Evolutionary conservation across 352 stramenopile genomes (phyloP).

Genomic region (Thraustochytrium sp.): DNA sequence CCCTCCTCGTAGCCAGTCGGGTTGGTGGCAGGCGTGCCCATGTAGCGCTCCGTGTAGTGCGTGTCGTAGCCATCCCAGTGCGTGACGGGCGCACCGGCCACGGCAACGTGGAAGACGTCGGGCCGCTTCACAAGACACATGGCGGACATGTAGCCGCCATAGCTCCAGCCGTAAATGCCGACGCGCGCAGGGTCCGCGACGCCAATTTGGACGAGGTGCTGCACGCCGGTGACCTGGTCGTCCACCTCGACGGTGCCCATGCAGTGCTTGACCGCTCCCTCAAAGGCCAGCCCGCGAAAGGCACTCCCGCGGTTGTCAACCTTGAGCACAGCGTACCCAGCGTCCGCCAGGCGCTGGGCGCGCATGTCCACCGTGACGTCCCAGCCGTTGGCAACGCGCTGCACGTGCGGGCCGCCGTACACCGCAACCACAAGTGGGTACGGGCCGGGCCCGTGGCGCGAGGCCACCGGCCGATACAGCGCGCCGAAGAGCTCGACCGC

Average conservation of each 20-base stretch:
- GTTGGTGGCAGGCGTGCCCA: constrained; percentile 88
- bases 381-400: constrained; percentile 85
- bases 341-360: constrained; percentile 67
- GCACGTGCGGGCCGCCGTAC: constrained; percentile 93
- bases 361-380: constrained; percentile 84
- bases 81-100: constrained; percentile 90
- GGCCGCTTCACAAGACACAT: constrained; percentile 92
- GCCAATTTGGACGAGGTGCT: constrained; percentile 65
- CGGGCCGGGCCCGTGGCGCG: constrained; percentile 73
- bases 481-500: constrained; percentile 77
- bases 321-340: constrained; percentile 90
- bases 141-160: constrained; percentile 92
- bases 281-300: constrained; percentile 77
- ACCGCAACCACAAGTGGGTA: constrained; percentile 90
- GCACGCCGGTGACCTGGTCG: constrained; percentile 65
- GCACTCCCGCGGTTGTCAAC: constrained; percentile 87
- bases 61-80: constrained; percentile 97
- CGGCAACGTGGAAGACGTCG: constrained; percentile 87
- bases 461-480: constrained; percentile 80
- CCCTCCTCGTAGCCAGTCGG: constrained; percentile 77
- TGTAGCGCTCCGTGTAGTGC: constrained; percentile 96
- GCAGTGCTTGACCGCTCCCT: constrained; percentile 81
- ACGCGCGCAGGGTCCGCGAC: constrained; percentile 73
- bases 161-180: constrained; percentile 96
- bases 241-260: constrained; percentile 82